These are phyloP conservation scores for Adansonia rubrostipa DNA, from an alignment of 441 rosid genomes.

Conservation along the genomic window DNA sequence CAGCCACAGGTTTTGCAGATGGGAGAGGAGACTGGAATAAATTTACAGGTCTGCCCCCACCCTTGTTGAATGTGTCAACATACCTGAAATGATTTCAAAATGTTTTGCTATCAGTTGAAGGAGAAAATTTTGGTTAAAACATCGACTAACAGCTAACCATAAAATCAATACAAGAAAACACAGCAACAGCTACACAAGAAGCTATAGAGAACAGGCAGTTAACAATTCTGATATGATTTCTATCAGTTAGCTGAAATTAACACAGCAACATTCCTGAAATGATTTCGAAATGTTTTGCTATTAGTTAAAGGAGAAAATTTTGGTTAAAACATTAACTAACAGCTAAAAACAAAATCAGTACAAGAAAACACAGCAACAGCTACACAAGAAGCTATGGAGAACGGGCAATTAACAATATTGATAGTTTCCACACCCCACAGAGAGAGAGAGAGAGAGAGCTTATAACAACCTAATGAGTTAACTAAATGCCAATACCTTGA, in stretches of 20 bases:
- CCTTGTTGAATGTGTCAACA: conserved; percentile 52
- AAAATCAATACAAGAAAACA: not conserved
- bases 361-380: not conserved
- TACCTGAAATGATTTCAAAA: conserved; percentile 37
- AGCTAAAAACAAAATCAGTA: not conserved
- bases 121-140: conserved; percentile 1
- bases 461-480: not conserved
- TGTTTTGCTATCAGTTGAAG: not conserved
- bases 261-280: conserved; percentile 43
- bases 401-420: not conserved
- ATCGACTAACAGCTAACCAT: not conserved
- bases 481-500: conserved; percentile 37
- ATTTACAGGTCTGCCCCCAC: conserved; percentile 42
- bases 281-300: not conserved
- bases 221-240: not conserved
- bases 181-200: not conserved
- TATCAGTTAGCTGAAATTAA: too few relatives aligned
- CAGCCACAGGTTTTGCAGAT: conserved; percentile 35
- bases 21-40: conserved; percentile 47
- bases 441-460: not conserved
- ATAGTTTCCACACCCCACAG: not conserved
- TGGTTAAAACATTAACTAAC: conserved; percentile 13
- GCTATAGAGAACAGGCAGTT: not conserved
- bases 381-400: conserved; percentile 1
- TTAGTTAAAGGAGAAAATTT: not conserved